Evolutionary conservation across 129 eudicot species (phyloP).

Genomic region (Tagetes erecta): DNA sequence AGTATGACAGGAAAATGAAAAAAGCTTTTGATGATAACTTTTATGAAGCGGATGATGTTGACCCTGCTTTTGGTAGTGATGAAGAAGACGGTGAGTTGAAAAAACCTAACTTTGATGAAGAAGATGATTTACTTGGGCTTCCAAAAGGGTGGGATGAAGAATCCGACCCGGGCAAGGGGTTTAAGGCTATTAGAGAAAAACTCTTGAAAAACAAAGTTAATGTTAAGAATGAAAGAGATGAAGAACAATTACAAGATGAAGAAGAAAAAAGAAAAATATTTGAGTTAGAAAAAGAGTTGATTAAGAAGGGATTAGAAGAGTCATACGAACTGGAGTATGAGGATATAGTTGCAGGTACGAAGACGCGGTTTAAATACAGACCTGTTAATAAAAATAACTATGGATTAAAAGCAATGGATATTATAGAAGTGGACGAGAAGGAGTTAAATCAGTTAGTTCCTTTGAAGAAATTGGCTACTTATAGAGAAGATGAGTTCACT

Average conservation of each 20-base stretch:
- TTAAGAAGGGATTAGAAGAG: slow-evolving; percentile 67
- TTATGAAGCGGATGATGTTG: slow-evolving; percentile 70
- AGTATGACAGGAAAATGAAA: slow-evolving; percentile 79
- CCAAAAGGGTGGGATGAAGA: slow-evolving; percentile 72
- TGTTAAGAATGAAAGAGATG: background rate
- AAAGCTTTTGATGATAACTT: slow-evolving; percentile 61
- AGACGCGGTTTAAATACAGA: slow-evolving; percentile 77
- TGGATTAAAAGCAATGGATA: slow-evolving; percentile 57
- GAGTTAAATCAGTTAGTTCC: slow-evolving; percentile 82
- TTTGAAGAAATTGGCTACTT: slow-evolving; percentile 83
- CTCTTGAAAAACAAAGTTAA: slow-evolving; percentile 30
- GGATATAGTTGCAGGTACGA: slow-evolving; percentile 74
- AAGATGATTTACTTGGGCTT: slow-evolving; percentile 84
- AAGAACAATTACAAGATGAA: slow-evolving; percentile 30
- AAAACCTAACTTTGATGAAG: slow-evolving; percentile 81
- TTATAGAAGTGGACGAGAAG: slow-evolving; percentile 64
- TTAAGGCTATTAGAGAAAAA: slow-evolving; percentile 47
- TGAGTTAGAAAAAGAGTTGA: slow-evolving; percentile 46
- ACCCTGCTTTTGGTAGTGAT: slow-evolving; percentile 65
- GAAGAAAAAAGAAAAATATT: slow-evolving; percentile 62
- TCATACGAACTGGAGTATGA: slow-evolving; percentile 79
- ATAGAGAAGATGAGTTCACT: slow-evolving; percentile 73
- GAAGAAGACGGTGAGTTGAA: slow-evolving; percentile 57
- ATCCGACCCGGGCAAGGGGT: slow-evolving; percentile 44
- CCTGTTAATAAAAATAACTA: slow-evolving; percentile 56